Percentiles rank a stretch among this genome's conserved stretches.
Conservation (phyloP, 2,329 filamentous ascomycete genomes). For the Aaosphaeria arxii region DNA sequence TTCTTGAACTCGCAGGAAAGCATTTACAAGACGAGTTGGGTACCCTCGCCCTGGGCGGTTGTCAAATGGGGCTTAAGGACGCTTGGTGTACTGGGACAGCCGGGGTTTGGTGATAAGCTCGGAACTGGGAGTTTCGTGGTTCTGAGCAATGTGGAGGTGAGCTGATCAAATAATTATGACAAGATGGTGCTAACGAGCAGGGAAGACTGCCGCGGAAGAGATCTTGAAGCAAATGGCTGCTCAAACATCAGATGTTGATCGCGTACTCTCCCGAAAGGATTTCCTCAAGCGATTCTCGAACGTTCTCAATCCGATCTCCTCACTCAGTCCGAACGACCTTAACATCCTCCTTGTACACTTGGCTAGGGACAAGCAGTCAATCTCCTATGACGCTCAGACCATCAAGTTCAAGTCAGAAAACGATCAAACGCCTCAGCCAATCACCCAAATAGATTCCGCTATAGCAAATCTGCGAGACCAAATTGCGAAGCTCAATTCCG, state of each 20-base stretch:
- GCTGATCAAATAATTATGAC: not conserved
- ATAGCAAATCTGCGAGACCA: constrained; percentile 79
- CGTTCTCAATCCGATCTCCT: constrained; percentile 19
- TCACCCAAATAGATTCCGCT: constrained; percentile 75
- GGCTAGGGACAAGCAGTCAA: constrained; percentile 62
- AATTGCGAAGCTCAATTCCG: constrained; percentile 62
- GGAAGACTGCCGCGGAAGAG: constrained; percentile 37
- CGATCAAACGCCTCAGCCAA: constrained; percentile 45
- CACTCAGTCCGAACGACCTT: constrained; percentile 60
- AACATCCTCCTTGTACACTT: constrained; percentile 62
- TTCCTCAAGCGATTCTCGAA: constrained; percentile 32
- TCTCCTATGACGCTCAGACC: constrained; percentile 73
- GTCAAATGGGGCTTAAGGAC: constrained; percentile 73
- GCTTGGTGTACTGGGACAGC: constrained; percentile 58
- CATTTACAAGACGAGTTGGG: constrained; percentile 69
- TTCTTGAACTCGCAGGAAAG: constrained; percentile 66
- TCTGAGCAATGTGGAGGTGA: constrained; percentile 59
- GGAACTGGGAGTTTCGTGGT: constrained; percentile 64
- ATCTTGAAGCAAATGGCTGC: constrained; percentile 37
- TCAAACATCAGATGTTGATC: constrained; percentile 32
- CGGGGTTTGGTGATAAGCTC: constrained; percentile 53
- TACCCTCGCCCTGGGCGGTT: constrained; percentile 66
- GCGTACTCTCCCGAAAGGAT: constrained; percentile 32
- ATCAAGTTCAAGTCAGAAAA: constrained; percentile 64
- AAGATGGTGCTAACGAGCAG: constrained; percentile 5